A percentile compares a stretch with the other conserved stretches of the same genome.
These are phyloP conservation scores for Senna tora DNA, from an alignment of 306 rosid genomes.

Conservation along the genomic window DNA sequence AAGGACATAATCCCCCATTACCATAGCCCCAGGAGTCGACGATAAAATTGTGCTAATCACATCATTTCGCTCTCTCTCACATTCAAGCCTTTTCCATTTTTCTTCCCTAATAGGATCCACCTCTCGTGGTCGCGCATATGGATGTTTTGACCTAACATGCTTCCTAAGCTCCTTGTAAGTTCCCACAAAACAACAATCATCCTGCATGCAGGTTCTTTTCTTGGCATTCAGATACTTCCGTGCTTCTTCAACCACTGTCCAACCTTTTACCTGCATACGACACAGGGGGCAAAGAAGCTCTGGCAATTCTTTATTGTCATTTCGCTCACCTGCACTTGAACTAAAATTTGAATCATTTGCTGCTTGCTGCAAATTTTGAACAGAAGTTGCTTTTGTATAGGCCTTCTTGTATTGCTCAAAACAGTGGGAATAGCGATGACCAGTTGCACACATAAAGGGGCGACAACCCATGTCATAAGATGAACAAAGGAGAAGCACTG, in stretches of 20 bases:
- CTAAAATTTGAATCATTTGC: conserved; percentile 44
- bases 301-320: conserved; percentile 52
- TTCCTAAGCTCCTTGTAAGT: conserved; percentile 78
- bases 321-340: conserved; percentile 52
- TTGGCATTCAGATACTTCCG: conserved; percentile 76
- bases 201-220: conserved; percentile 93
- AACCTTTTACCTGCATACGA: conserved; percentile 92
- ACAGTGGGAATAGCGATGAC: conserved; percentile 87
- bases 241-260: conserved; percentile 95
- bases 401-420: conserved; percentile 95
- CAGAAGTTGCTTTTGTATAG: conserved; percentile 65
- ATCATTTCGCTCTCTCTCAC: conserved; percentile 87
- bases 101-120: conserved; percentile 87
- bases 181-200: conserved; percentile 80
- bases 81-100: conserved; percentile 87
- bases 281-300: conserved; percentile 97
- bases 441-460: conserved; percentile 96
- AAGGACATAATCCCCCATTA: conserved; percentile 88
- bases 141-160: conserved; percentile 87
- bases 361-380: conserved; percentile 53
- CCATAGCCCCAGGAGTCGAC: conserved; percentile 89
- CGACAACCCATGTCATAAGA: conserved; percentile 97
- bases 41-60: conserved; percentile 89
- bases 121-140: conserved; percentile 81
- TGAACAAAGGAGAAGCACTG: conserved; percentile 94